Evolutionary conservation across 1,284 basidiomycete species (phyloP).

Genomic region (Marasmius oreades): DNA sequence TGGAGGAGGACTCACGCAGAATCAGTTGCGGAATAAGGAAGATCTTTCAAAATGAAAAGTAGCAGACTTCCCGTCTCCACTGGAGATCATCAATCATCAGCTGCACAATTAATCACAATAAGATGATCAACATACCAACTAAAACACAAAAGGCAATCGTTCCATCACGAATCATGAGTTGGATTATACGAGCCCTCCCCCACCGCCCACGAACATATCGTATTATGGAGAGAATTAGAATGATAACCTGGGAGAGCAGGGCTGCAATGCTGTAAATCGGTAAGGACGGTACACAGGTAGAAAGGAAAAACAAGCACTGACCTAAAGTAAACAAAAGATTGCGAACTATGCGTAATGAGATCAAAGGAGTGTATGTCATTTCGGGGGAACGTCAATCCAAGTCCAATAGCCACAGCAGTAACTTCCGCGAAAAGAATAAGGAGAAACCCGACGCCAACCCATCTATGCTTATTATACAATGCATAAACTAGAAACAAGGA

Average conservation of each 20-base stretch:
- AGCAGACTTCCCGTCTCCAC: conserved; percentile 22
- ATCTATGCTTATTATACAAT: conserved; percentile 17
- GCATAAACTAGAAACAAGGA: conserved; percentile 18
- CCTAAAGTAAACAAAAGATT: conserved; percentile 17
- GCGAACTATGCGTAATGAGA: conserved; percentile 9
- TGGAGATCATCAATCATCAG: conserved; percentile 3
- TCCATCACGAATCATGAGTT: conserved; percentile 15
- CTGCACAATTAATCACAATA: too few relatives aligned
- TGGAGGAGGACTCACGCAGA: conserved; percentile 21
- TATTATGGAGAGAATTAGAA: conserved; percentile 11
- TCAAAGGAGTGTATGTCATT: neutral
- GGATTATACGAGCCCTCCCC: conserved; percentile 10
- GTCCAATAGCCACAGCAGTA: conserved; percentile 13
- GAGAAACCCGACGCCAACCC: conserved; percentile 13
- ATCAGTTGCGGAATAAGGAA: conserved; percentile 19
- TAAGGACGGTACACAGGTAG: neutral
- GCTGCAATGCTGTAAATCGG: conserved; percentile 8
- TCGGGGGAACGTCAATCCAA: conserved; percentile 9
- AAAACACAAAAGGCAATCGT: conserved; percentile 16
- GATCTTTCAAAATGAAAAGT: conserved; percentile 18
- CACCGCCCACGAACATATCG: conserved; percentile 11
- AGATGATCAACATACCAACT: conserved; percentile 10
- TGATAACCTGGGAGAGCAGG: conserved; percentile 14
- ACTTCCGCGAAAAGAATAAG: conserved; percentile 15
- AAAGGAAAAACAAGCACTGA: neutral